Evolutionary conservation across 139 green algal genomes (phyloP).

Genomic region (Tetratostichococcus sp.): DNA sequence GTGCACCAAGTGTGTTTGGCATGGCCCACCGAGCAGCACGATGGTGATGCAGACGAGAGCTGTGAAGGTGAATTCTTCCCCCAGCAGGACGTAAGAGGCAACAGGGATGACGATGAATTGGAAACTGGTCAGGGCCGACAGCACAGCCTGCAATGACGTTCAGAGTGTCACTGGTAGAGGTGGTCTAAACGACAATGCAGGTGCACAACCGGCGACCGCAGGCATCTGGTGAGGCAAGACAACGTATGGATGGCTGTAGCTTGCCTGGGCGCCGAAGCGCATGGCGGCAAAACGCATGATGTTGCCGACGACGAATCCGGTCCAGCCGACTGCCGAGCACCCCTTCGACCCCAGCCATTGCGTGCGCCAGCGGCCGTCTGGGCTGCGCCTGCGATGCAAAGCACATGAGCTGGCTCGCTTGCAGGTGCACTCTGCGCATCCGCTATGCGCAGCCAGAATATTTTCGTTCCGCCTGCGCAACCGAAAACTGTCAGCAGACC

Average conservation of each 20-base stretch:
- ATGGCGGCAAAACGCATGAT: slow-evolving; percentile 46
- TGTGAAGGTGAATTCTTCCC: slow-evolving; percentile 23
- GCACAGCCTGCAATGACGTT: slow-evolving; percentile 36
- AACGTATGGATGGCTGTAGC: too few relatives aligned
- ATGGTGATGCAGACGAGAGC: slow-evolving; percentile 25
- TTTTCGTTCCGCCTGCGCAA: background rate
- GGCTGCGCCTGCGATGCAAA: slow-evolving; percentile 27
- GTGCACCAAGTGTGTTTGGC: too few relatives aligned
- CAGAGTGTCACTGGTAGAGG: too few relatives aligned
- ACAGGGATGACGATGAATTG: slow-evolving; percentile 53
- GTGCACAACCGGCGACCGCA: too few relatives aligned
- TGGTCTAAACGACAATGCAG: too few relatives aligned
- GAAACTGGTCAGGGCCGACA: slow-evolving; percentile 32
- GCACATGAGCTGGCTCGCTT: background rate
- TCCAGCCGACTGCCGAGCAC: slow-evolving; percentile 35
- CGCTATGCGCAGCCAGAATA: background rate
- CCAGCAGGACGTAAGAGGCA: slow-evolving; percentile 32
- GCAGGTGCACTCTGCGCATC: too few relatives aligned
- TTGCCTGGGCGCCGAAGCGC: slow-evolving; percentile 40
- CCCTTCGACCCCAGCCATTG: slow-evolving; percentile 31
- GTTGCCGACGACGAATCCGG: slow-evolving; percentile 37
- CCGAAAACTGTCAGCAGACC: background rate
- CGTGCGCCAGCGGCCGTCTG: slow-evolving; percentile 37
- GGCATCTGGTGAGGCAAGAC: too few relatives aligned
- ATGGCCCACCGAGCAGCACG: slow-evolving; percentile 26